Base-by-base conservation (phyloP, 805 yeast species). In the Candida chilensis region DNA sequence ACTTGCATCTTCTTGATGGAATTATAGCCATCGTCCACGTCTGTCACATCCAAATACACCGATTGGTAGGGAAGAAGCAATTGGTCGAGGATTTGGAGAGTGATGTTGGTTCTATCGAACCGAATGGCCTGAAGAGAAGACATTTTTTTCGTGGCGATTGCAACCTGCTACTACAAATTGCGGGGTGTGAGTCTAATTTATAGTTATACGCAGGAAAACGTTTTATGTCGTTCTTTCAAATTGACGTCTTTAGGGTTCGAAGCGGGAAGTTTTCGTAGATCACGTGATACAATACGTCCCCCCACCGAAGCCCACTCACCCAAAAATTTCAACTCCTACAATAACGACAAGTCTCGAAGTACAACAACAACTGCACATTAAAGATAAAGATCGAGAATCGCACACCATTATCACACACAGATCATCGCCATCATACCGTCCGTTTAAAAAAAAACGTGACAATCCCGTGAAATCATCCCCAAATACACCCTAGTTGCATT, bases 1-100 rank as follows among this genome's bases (percentile, higher is more conserved):
- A 94, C 96, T 45, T 84, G 87, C 98, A 90, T 90, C 34, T 66
- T 66, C 47, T 76, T 78, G 52, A 90, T 90, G n/a, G 83, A 94
- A 13, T 67, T 65, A 54, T 60, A 85, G 3, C 94, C 96, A 50
- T 80, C 87, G 28, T 78, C 78, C 30, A 84, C 74, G 12, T 74
- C 59, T 22, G 58, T 40, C 34, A 90, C 71, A 1, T 64, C 49
- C 14, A 88, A 58, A 52, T 85, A 90, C 29, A 61, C 66, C 1
- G 94, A 74, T 31, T 78, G 67, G 41, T 84, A 86, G 0, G 98
- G 98, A 21, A 90, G 69, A 20, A 73, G 52, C 11, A 87, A 65
- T 53, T 90, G 98, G 52, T 92, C 94, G 37, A 90, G 58, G 18
- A 88, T 75, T 13, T 64, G 54, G 16, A 92, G 67, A 3, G 58